A percentile compares a stretch with the other conserved stretches of the same genome.
phyloP scores from a whole-genome alignment of 768 basidiomycete species.

The Tulasnella sp. region DNA sequence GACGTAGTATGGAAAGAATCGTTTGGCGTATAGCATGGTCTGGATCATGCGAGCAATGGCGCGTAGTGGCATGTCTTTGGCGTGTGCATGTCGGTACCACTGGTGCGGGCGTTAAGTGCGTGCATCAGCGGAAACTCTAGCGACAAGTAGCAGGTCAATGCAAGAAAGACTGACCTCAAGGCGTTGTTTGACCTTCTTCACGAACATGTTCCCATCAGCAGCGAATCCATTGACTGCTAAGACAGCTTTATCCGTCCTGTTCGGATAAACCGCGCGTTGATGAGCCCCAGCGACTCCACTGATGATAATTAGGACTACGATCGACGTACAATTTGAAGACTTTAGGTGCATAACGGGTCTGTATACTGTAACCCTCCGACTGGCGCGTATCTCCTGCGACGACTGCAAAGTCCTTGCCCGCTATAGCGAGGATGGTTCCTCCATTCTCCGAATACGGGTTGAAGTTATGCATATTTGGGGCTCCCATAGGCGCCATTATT shows the following conservation, averaged over 20 bases:
- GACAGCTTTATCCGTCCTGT: conserved; percentile 83
- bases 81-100: conserved; percentile 98
- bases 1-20: conserved; percentile 98
- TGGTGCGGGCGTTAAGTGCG: conserved; percentile 26
- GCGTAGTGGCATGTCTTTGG: conserved; percentile 93
- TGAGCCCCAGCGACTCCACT: background rate
- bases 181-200: conserved; percentile 90
- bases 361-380: conserved; percentile 94
- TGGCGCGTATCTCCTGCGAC: conserved; percentile 96
- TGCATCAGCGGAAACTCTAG: background rate
- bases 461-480: conserved; percentile 36
- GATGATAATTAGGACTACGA: background rate
- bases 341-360: conserved; percentile 94
- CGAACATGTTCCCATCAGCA: conserved; percentile 95
- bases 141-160: background rate
- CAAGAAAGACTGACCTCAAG: conserved; percentile 56
- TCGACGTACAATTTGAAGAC: conserved; percentile 81
- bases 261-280: conserved; percentile 10
- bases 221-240: conserved; percentile 95
- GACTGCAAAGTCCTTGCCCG: conserved; percentile 86
- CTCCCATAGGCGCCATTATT: conserved; percentile 11
- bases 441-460: conserved; percentile 91
- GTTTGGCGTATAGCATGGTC: conserved; percentile 91
- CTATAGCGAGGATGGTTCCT: conserved; percentile 92
- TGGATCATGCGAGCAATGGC: conserved; percentile 97